Evolutionary conservation across 306 rosid genomes (phyloP), one percentile per base, ranked within the genome.

Genomic region (Vachellia pachyceras): DNA sequence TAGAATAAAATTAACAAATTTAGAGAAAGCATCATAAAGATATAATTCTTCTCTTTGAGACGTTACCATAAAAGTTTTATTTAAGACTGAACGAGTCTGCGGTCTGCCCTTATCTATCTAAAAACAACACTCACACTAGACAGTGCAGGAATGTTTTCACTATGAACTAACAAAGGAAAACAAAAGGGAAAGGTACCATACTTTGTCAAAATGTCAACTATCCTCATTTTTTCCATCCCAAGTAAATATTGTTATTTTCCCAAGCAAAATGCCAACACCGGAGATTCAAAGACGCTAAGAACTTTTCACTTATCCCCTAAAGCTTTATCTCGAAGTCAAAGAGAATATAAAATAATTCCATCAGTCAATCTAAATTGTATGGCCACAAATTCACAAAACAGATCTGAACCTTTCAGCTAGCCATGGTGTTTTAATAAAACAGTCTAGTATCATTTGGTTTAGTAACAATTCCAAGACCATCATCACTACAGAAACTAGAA

Each of bases 1-100:
- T 95, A 93, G 67, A 78, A 40, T 52, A 35, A 75, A 81, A 57
- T 82, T 20, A 54, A 74, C 50, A 80, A n/a, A 42, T 72, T 67
- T 22, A 40, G 58, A 75, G 80, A 78, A 74, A 77, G 60, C 72
- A 74, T 45, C 42, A 5, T 36, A 5, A 76, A 22, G 49, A 67
- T 37, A 57, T 35, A 39, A 55, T 73, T 65, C 73, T 44, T 57
- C 50, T 39, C 54, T 20, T 66, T 37, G 47, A 20, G 50, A 45
- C 39, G 68, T 11, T 35, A 44, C 8, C 25, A 52, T 22, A 70
- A 63, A 12, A 66, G 68, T 39, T 73, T 60, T 47, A 75, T 68
- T 20, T 44, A 52, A 77, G 64, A 54, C 55, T 40, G 52, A 74
- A 69, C 5, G 55, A 58, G 57, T 55, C 54, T 58, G 36, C 41